phyloP scores from a whole-genome alignment of 495 filamentous ascomycete species.

The Pyrenula aspistea region DNA sequence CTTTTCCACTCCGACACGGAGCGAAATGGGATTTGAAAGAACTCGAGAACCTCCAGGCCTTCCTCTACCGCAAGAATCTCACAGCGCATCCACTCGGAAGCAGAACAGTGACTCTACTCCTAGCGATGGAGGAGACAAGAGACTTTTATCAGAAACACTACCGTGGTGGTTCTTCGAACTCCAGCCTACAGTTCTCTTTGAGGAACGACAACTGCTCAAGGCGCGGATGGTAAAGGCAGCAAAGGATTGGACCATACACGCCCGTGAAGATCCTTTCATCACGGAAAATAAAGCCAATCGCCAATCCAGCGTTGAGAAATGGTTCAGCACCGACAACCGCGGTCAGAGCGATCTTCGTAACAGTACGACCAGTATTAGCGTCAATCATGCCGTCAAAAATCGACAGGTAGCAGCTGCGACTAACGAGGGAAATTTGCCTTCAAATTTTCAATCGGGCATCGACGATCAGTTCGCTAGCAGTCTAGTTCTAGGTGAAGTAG shows the following conservation, averaged over 20 bases:
- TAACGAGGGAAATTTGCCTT: background rate
- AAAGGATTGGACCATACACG: background rate
- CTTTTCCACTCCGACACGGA: background rate
- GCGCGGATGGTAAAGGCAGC: background rate
- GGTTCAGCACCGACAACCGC: background rate
- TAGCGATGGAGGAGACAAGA: background rate
- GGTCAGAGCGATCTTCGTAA: background rate
- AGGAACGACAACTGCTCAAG: background rate
- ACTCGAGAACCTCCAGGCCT: background rate
- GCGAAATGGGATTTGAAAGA: background rate
- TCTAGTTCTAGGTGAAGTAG: background rate
- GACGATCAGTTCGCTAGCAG: background rate
- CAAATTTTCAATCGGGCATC: background rate
- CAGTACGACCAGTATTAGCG: background rate
- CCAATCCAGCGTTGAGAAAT: background rate
- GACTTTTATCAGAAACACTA: background rate
- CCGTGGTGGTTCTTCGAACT: background rate
- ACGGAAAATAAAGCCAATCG: background rate
- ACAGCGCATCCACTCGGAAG: background rate
- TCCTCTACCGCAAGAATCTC: background rate
- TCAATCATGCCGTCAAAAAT: background rate
- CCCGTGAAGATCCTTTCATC: background rate
- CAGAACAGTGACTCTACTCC: background rate
- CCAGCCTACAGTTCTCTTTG: background rate
- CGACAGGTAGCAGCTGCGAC: background rate